Evolutionary conservation across 225 moss, liverwort and hornwort species (phyloP).

Genomic region (Polytrichum commune): DNA sequence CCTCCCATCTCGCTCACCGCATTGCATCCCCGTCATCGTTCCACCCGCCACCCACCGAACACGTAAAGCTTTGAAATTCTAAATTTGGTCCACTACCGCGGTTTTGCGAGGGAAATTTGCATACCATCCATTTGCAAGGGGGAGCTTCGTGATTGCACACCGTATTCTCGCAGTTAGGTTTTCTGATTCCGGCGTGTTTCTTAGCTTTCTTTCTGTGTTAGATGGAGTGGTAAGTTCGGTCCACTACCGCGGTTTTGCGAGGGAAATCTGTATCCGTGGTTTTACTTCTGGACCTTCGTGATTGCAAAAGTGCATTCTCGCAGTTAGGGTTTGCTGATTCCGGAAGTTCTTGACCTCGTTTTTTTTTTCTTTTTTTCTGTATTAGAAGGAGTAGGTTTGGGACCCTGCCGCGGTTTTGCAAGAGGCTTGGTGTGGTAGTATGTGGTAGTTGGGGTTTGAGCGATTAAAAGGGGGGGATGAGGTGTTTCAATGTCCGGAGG

Average conservation of each 20-base stretch:
- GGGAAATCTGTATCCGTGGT: neutral
- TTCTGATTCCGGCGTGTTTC: too few species aligned
- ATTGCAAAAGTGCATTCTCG: neutral
- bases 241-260: neutral
- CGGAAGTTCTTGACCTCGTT: too few species aligned
- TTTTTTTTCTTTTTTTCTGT: too few species aligned
- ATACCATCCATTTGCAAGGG: too few species aligned
- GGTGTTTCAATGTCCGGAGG: neutral
- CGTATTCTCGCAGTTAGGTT: too few species aligned
- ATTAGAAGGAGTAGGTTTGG: neutral
- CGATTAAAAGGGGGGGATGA: conserved; percentile 14
- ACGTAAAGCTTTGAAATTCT: neutral
- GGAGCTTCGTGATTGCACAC: too few species aligned
- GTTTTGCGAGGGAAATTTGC: too few species aligned
- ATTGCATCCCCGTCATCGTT: too few species aligned
- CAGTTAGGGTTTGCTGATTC: too few species aligned
- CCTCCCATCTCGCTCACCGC: too few species aligned
- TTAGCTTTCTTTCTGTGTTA: too few species aligned
- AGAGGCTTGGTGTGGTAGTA: neutral
- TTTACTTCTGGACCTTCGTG: neutral
- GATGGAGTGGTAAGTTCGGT: neutral
- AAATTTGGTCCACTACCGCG: neutral
- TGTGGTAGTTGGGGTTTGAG: conserved; percentile 8
- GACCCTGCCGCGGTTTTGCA: neutral
- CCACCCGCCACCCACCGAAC: neutral